Evolutionary conservation across 2,329 filamentous ascomycete species (phyloP).

Genomic region (Sphaerulina vaccinii): DNA sequence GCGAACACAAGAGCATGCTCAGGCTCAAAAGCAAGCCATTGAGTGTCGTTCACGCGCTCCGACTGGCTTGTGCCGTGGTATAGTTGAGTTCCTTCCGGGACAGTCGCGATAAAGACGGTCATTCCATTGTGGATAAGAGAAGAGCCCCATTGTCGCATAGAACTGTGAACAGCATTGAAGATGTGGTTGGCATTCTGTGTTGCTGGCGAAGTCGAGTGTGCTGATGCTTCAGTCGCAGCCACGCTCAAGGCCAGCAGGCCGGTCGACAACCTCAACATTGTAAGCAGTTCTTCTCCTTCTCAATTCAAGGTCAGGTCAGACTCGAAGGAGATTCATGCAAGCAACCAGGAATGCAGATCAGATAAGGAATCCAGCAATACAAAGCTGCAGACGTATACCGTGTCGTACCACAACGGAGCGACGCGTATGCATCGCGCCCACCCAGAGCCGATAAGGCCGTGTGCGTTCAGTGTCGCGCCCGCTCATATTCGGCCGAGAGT

Average conservation of each 20-base stretch:
- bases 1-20: slow-evolving; percentile 71
- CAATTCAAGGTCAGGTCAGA: background rate
- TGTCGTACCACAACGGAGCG: background rate
- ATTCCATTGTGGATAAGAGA: slow-evolving; percentile 74
- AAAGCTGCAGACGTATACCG: background rate
- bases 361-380: background rate
- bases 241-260: background rate
- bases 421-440: too few species aligned
- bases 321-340: background rate
- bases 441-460: too few species aligned
- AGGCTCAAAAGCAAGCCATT: slow-evolving; percentile 76
- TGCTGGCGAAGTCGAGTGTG: background rate
- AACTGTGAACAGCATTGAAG: slow-evolving; percentile 71
- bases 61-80: slow-evolving; percentile 61
- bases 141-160: slow-evolving; percentile 72
- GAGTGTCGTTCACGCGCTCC: slow-evolving; percentile 53
- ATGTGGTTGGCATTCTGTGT: slow-evolving; percentile 42
- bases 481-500: too few species aligned
- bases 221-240: background rate
- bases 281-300: background rate
- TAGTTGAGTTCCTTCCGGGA: slow-evolving; percentile 63
- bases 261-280: background rate
- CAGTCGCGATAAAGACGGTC: slow-evolving; percentile 64
- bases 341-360: background rate
- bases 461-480: too few species aligned